Percentiles rank a stretch among this genome's conserved stretches.
Evolutionary conservation across 2,329 filamentous ascomycete genomes (phyloP).

Genomic region (Fusarium chaquense): DNA sequence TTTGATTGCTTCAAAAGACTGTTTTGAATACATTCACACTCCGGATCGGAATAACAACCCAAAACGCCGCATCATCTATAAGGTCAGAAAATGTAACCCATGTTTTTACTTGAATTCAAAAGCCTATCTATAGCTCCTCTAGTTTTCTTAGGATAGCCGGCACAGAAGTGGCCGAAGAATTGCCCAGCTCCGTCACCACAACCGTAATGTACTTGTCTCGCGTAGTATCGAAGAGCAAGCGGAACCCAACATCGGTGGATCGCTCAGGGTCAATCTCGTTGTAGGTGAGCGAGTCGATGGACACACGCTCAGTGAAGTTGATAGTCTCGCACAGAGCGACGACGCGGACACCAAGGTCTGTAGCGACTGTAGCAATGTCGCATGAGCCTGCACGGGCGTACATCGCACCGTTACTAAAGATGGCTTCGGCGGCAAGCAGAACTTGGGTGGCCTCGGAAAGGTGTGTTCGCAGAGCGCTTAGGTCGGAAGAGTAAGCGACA

Average conservation of each 20-base stretch:
- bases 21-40: conserved; percentile 24
- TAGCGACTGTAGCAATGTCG: conserved; percentile 85
- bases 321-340: conserved; percentile 93
- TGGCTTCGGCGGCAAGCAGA: conserved; percentile 90
- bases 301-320: conserved; percentile 89
- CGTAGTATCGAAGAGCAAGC: conserved; percentile 91
- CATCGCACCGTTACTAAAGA: conserved; percentile 94
- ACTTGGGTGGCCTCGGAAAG: conserved; percentile 77
- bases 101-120: conserved; percentile 27
- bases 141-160: conserved; percentile 71
- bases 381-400: conserved; percentile 91
- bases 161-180: conserved; percentile 86
- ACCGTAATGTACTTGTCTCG: conserved; percentile 87
- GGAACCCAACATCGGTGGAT: conserved; percentile 66
- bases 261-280: conserved; percentile 89
- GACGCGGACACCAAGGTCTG: conserved; percentile 80
- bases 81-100: conserved; percentile 21
- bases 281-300: conserved; percentile 90
- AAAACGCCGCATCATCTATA: conserved; percentile 37
- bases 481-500: conserved; percentile 82
- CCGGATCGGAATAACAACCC: conserved; percentile 6
- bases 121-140: conserved; percentile 65
- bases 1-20: conserved; percentile 23
- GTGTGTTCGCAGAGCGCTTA: conserved; percentile 80
- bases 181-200: conserved; percentile 92